These are phyloP conservation scores for Cryptococcus sp. DNA, from an alignment of 1,284 basidiomycete genomes.

Conservation along the genomic window DNA sequence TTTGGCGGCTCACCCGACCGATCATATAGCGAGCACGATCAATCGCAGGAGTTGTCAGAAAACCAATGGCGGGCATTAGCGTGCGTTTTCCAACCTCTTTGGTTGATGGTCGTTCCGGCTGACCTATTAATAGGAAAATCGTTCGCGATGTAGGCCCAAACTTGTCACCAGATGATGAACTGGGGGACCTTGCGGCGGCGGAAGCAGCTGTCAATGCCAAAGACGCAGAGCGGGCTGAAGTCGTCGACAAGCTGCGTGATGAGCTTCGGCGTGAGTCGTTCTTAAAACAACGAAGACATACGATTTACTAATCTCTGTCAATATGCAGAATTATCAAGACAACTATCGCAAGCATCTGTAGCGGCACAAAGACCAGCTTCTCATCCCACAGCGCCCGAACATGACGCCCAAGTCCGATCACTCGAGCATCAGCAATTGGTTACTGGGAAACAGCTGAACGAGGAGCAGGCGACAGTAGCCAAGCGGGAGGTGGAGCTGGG, in stretches of 20 bases:
- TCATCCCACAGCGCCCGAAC: conserved; percentile 36
- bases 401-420: conserved; percentile 35
- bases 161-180: conserved; percentile 36
- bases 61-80: conserved; percentile 30
- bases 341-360: conserved; percentile 28
- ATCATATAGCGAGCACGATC: conserved; percentile 18
- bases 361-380: conserved; percentile 42
- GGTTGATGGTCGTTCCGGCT: not conserved
- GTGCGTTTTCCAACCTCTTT: conserved; percentile 16
- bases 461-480: conserved; percentile 37
- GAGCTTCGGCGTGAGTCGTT: conserved; percentile 35
- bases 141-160: conserved; percentile 31
- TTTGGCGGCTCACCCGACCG: conserved; percentile 11
- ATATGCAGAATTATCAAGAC: conserved; percentile 26
- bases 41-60: conserved; percentile 22
- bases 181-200: conserved; percentile 36
- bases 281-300: not conserved
- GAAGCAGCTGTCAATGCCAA: conserved; percentile 39
- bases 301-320: not conserved
- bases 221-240: conserved; percentile 28
- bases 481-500: conserved; percentile 45
- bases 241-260: conserved; percentile 28
- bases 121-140: conserved; percentile 20
- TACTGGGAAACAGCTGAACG: conserved; percentile 42
- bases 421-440: conserved; percentile 43